Evolutionary conservation across 1,284 basidiomycete species (phyloP), one percentile per base, ranked within the genome.

Genomic region (Pseudozyma hubeiensis): DNA sequence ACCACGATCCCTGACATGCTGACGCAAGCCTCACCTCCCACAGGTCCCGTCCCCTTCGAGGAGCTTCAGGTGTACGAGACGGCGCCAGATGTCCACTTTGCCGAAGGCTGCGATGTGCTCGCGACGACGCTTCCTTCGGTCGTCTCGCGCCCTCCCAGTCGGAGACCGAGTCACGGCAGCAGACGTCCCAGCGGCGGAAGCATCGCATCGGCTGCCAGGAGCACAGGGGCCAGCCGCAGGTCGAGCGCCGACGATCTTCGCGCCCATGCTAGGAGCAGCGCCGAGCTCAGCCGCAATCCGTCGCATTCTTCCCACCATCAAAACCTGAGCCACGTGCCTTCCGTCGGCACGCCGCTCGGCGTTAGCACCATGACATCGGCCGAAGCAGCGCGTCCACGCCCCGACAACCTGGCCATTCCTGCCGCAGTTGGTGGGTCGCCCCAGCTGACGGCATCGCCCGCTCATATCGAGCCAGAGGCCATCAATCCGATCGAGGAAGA

Each of bases 11-110:
- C 68, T 16, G 67, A 79, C 29, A 64, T 76, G 40, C 68, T 83
- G 5, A 60, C 61, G 7, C 53, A 61, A 34, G 60, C 64, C 1
- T 31, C 51, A 7, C 62, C 64, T 5, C 64, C 67, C 5, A 49
- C 41, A 1, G 75, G 70, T 3, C 74, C 71, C 5, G 61, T 80
- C 33, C 69, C 66, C 1, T 54, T 73, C 9, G 75, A 82, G 44
- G 64, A 72, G 41, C 60, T 80, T 11, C 66, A 72, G 14, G 81
- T 83, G 17, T 83, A 83, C 64, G 74, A 74, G 51, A 82, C 81
- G 6, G 51, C 65, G 14, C 64, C 68, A 5, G 75, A 81, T 54
- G 51, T 69, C 1, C 29, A 64, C 44, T 78, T 83, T 48, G 67
- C 57, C 6, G 60, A 68, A 31, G 66, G 76, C 5, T 77, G 75